A percentile compares a stretch with the other conserved stretches of the same genome.
Evolutionary conservation across 768 basidiomycete genomes (phyloP).

Genomic region (Inosperma sp.): DNA sequence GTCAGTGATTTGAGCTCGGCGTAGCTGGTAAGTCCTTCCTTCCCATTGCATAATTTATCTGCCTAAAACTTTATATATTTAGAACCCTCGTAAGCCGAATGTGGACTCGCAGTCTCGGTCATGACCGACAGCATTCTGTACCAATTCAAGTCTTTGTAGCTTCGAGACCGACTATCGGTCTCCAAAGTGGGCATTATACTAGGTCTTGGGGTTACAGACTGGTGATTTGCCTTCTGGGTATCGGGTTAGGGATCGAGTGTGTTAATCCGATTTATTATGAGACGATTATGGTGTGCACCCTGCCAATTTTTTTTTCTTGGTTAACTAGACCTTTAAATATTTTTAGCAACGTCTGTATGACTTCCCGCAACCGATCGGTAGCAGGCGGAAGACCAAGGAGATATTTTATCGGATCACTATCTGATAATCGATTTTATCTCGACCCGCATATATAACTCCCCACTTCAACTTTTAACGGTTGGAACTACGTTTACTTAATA

Average conservation of each 20-base stretch:
- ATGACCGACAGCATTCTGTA: slow-evolving; percentile 81
- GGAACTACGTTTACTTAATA: too few species aligned
- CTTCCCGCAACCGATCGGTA: slow-evolving; percentile 93
- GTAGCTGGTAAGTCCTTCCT: slow-evolving; percentile 63
- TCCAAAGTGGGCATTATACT: slow-evolving; percentile 24
- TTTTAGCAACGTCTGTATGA: slow-evolving; percentile 71
- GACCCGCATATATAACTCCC: slow-evolving; percentile 80
- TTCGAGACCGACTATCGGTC: slow-evolving; percentile 39
- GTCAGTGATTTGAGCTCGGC: slow-evolving; percentile 97
- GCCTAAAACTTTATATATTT: background rate
- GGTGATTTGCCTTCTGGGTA: slow-evolving; percentile 81
- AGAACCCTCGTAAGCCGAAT: slow-evolving; percentile 69
- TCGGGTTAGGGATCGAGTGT: slow-evolving; percentile 84
- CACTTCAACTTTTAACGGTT: too few species aligned
- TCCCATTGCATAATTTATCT: background rate
- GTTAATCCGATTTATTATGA: slow-evolving; percentile 96
- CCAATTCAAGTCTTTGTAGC: slow-evolving; percentile 83
- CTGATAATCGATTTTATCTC: slow-evolving; percentile 79
- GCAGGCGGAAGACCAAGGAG: slow-evolving; percentile 97
- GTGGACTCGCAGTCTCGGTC: slow-evolving; percentile 74
- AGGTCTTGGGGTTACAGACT: slow-evolving; percentile 54
- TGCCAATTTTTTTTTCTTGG: slow-evolving; percentile 1
- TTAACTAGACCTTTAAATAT: background rate
- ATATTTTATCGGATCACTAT: slow-evolving; percentile 92
- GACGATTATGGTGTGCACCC: slow-evolving; percentile 45